Base-by-base conservation (phyloP, 1,139 yeast genomes). In the Maudiozyma humilis region DNA sequence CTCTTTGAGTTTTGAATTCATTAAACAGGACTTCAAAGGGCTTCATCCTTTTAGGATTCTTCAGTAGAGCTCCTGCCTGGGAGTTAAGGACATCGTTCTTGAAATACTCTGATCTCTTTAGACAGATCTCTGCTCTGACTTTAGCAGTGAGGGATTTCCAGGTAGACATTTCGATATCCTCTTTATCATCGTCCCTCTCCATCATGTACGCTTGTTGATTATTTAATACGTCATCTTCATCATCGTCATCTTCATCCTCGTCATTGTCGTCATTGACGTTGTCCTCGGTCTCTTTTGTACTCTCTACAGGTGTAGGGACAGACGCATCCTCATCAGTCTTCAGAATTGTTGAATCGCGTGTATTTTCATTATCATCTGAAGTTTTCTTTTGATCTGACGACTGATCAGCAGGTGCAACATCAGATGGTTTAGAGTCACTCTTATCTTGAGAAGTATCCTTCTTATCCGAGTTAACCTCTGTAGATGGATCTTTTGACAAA, bases 71-170 rank as follows among this genome's bases (percentile, higher is more conserved):
- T 17, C 75, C 79, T 0, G 85, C 79, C 42, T 85, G 80, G 4
- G 72, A 64, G 49, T 82, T 82, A 12, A 89, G 63, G 46, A 70
- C 73, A 3, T 56, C 56, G 15, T 75, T 72, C 32, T 72, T 75
- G 55, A 89, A 88, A 41, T 87, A 65, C 6, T 73, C 77, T 0
- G 87, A 73, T 54, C 96, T 73, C 45, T 74, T 73, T 30, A 79
- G 67, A 60, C 95, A 82, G 49, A 85, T 76, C 46, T 82, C 78
- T 7, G 93, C 86, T 46, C 96, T 69, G 0, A 85, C 76, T 48
- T 82, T 82, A 0, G 95, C 85, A 0, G 94, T 86, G 17, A 83
- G 63, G 12, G 78, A 76, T 54, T 83, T 82, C 95, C 96, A 88
- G 0, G 87, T 79, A 46, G 82, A 83, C 41, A 78, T 63, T 57